These are phyloP conservation scores for Vitis amurensis DNA, from an alignment of 164 flowering plant genomes.

Conservation along the genomic window DNA sequence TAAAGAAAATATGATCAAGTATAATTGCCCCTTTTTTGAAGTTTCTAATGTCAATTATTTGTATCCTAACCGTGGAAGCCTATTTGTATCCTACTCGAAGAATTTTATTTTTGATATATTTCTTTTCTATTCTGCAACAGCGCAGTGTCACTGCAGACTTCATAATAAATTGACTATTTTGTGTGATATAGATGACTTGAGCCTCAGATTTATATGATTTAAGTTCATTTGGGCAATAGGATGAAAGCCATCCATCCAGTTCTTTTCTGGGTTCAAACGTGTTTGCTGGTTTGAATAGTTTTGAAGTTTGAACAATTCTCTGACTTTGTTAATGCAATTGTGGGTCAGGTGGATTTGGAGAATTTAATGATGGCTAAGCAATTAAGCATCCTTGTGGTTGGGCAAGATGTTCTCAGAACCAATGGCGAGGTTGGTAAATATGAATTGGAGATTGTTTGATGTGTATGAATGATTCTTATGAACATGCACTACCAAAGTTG, in stretches of 20 bases:
- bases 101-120: no score
- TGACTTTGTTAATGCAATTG: constrained; percentile 5
- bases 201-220: neutral
- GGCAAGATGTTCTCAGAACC: constrained; percentile 61
- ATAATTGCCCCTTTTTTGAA: no score
- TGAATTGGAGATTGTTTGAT: neutral
- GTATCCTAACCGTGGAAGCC: no score
- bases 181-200: no score
- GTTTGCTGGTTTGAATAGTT: neutral
- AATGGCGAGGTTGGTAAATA: constrained; percentile 48
- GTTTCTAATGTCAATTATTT: no score
- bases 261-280: neutral
- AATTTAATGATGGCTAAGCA: constrained; percentile 48
- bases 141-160: no score
- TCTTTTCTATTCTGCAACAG: no score
- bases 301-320: neutral
- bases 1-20: no score
- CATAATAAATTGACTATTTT: no score
- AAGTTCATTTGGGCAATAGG: neutral
- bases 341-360: constrained; percentile 66
- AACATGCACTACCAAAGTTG: neutral
- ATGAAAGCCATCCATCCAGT: neutral
- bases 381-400: constrained; percentile 54
- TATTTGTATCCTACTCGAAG: no score
- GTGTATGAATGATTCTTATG: neutral